Evolutionary conservation across 805 yeast species (phyloP), one percentile per base, ranked within the genome.

Genomic region (Suhomyces emberorum): DNA sequence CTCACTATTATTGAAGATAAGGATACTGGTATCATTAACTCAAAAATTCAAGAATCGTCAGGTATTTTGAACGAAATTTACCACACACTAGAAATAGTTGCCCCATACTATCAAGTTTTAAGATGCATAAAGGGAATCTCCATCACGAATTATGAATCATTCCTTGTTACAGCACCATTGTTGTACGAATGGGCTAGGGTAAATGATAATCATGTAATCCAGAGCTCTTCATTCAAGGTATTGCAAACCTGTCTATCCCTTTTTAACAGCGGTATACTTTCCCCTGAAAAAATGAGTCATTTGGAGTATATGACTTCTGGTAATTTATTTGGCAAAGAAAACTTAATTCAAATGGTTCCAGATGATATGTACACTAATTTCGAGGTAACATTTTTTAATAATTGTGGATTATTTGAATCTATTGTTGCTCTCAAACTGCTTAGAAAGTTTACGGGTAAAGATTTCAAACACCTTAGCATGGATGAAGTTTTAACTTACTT

Each of bases 351-450:
- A 14, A 16, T 34, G 8, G 28, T 16, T 9, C 44, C 52, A 9
- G 30, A 39, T 2, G 34, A 41, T 12, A 35, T 37, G 14, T 30
- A 44, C 22, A 41, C 41, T 22, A 53, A 53, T 31, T 54, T 42
- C 36, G 59, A 54, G 28, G 37, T 51, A 19, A 47, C 58, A 16
- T 35, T 44, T 11, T 38, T 54, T 23, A 43, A 39, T 34, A 30
- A 49, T 12, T 27, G 34, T 15, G 43, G 46, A 7, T 29, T 55
- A 11, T 45, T 42, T 22, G 33, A 48, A 10, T 47, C 35, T 24
- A 34, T 50, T n/a, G 51, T 47, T 34, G 45, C 44, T 16, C 38
- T 55, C 16, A 42, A 41, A 17, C 28, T 42, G 10, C 36, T 51
- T 23, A 22, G 32, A 14, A 11, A 10, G 14, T 28, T 15, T 14